Percentiles rank a stretch among this genome's conserved stretches.
Evolutionary conservation across 208 protist genomes (phyloP).

Genomic region (Vickermania ingenoplastis): DNA sequence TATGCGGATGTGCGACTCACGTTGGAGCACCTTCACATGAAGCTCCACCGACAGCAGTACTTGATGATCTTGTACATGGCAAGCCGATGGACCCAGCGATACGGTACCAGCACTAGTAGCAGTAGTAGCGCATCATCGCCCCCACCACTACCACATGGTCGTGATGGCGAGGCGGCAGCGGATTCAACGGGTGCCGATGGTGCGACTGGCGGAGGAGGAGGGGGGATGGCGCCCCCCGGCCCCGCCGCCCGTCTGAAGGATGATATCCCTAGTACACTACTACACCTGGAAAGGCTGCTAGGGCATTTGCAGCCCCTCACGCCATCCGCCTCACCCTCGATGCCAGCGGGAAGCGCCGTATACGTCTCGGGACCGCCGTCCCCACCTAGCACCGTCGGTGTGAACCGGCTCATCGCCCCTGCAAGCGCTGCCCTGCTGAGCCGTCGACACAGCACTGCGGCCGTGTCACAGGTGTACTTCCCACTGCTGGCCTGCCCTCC

Average conservation of each 20-base stretch:
- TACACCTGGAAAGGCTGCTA: no score
- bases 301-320: neutral
- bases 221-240: neutral
- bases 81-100: neutral
- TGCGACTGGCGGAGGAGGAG: neutral
- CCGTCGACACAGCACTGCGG: constrained; percentile 33
- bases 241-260: no score
- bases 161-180: neutral
- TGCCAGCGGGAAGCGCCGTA: neutral
- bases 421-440: constrained; percentile 31
- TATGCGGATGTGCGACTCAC: constrained; percentile 44
- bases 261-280: no score
- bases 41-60: constrained; percentile 74
- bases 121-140: no score
- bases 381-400: neutral
- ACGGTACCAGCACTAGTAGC: no score
- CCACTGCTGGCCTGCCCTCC: constrained; percentile 32
- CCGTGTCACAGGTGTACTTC: constrained; percentile 11
- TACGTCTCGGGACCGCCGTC: neutral
- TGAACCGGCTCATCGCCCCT: constrained; percentile 16
- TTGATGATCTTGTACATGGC: constrained; percentile 10
- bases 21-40: constrained; percentile 53
- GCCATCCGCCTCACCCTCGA: neutral
- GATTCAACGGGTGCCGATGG: neutral
- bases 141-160: no score